Conservation (phyloP, 2,329 filamentous ascomycete species). For the Acrocalymma vagum region DNA sequence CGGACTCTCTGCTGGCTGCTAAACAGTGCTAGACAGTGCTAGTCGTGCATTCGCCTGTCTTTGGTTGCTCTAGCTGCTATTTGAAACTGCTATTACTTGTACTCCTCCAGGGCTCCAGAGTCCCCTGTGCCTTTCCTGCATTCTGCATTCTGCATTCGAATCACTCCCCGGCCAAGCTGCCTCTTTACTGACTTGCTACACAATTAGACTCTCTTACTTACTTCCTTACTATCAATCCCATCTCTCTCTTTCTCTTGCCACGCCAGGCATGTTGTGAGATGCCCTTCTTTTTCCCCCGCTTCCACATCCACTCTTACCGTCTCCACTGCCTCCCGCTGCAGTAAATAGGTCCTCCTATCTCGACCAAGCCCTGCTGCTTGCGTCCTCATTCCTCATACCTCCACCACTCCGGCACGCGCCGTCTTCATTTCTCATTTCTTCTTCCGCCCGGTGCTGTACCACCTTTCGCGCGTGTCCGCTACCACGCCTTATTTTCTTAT, state of each 20-base stretch:
- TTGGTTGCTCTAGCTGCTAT: conserved; percentile 17
- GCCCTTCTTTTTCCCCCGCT: too few species aligned
- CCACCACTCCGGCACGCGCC: conserved; percentile 2
- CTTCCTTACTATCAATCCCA: conserved; percentile 1
- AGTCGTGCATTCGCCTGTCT: conserved; percentile 17
- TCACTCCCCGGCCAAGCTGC: neutral
- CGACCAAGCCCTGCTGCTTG: conserved; percentile 2
- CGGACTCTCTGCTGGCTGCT: too few species aligned
- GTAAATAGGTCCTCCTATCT: neutral
- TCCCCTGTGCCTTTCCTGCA: conserved; percentile 2
- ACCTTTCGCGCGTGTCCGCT: neutral
- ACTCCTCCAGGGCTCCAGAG: conserved; percentile 1
- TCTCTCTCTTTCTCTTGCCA: conserved; percentile 9
- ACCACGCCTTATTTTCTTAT: neutral
- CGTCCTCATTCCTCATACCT: conserved; percentile 7
- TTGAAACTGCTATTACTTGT: conserved; percentile 18
- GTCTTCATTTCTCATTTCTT: conserved; percentile 3
- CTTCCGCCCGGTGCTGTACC: conserved; percentile 4
- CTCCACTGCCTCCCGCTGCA: too few species aligned
- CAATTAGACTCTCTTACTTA: conserved; percentile 2
- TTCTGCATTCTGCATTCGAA: neutral
- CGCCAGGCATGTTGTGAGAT: too few species aligned
- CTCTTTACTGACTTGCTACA: neutral
- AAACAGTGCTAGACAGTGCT: too few species aligned
- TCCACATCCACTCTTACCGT: too few species aligned